These are phyloP conservation scores for Fusarium sterilihyphosum DNA, from an alignment of 2,329 filamentous ascomycete species.

Conservation along the genomic window DNA sequence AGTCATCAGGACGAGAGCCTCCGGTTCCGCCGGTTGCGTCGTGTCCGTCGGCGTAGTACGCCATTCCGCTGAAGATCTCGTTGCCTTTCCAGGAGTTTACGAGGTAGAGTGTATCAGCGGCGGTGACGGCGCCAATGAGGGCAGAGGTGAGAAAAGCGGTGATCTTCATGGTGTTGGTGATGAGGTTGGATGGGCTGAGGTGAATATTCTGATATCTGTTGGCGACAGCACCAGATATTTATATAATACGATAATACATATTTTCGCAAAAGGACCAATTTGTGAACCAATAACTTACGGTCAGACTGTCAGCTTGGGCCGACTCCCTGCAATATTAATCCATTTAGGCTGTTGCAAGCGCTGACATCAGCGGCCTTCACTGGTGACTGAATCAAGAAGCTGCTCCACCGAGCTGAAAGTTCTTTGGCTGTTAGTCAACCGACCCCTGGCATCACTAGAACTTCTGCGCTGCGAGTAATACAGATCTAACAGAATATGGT, in stretches of 20 bases:
- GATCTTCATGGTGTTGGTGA: neutral
- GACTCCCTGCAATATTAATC: fast-evolving
- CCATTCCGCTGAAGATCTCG: neutral
- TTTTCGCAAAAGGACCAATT: neutral
- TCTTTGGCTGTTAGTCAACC: neutral
- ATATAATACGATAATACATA: neutral
- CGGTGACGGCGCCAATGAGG: fast-evolving
- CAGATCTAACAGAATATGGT: neutral
- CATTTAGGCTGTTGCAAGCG: neutral
- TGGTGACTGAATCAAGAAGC: neutral
- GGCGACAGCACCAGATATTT: neutral
- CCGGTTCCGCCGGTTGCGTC: neutral
- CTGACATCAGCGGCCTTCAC: neutral
- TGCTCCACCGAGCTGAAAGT: neutral
- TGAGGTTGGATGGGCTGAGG: fast-evolving
- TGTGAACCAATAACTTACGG: fast-evolving
- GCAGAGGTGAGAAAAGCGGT: neutral
- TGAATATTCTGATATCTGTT: neutral
- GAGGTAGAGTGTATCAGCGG: neutral
- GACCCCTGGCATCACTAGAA: neutral
- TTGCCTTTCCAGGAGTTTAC: neutral
- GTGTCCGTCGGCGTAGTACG: neutral
- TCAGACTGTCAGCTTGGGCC: too few relatives aligned
- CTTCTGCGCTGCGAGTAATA: neutral
- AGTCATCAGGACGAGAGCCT: neutral